Evolutionary conservation across 2,329 filamentous ascomycete species (phyloP).

Genomic region (Dactylellina haptotyla): DNA sequence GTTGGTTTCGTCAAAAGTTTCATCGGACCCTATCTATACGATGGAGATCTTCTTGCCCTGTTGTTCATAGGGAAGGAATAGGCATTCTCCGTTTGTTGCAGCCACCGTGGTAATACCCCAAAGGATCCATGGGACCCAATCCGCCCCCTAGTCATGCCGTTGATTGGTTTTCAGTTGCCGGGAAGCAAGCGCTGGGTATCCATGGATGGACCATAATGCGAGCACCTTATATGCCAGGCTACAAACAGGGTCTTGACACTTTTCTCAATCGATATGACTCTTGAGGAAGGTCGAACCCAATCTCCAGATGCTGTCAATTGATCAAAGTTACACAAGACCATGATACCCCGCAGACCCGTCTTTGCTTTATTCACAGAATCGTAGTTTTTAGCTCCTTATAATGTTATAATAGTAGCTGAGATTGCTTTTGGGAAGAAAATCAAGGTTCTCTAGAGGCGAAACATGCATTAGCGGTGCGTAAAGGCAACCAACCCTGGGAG

Average conservation of each 20-base stretch:
- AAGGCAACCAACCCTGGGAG: not conserved
- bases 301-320: not conserved
- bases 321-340: constrained; percentile 8
- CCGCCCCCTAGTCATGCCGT: not conserved
- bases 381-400: no score
- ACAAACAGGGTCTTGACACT: not conserved
- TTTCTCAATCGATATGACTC: constrained; percentile 35
- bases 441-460: not conserved
- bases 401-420: no score
- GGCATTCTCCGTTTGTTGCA: not conserved
- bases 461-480: not conserved
- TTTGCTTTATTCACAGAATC: no score
- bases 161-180: not conserved
- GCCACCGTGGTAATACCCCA: not conserved
- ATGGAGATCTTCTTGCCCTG: not conserved
- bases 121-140: constrained; percentile 1
- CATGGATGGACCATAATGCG: not conserved
- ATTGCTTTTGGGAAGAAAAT: not conserved
- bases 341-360: no score
- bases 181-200: not conserved
- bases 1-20: constrained; percentile 1
- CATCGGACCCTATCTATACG: not conserved
- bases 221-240: not conserved
- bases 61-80: constrained; percentile 6
- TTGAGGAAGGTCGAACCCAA: constrained; percentile 29